Conservation (phyloP, 495 filamentous ascomycete genomes). For the Neurospora sublineolata region DNA sequence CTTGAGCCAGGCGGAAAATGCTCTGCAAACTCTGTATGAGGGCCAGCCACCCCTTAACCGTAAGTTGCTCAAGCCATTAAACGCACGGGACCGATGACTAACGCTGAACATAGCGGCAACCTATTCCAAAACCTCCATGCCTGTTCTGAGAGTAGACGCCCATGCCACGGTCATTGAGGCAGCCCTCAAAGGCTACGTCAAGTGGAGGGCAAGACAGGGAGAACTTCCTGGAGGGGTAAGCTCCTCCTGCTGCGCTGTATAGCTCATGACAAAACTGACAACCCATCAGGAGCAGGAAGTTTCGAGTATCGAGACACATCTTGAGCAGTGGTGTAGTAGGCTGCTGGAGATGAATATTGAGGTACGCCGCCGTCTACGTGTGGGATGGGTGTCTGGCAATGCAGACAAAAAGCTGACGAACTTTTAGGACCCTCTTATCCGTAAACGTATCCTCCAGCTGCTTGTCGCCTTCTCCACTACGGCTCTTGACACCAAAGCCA, state of each 20-base stretch:
- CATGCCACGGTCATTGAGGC: conserved; percentile 85
- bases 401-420: neutral
- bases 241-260: conserved; percentile 9
- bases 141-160: conserved; percentile 71
- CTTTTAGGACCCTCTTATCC: conserved; percentile 67
- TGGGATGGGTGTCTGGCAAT: neutral
- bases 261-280: conserved; percentile 4
- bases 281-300: conserved; percentile 45
- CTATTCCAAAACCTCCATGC: conserved; percentile 71
- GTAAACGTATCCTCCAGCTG: conserved; percentile 71
- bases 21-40: conserved; percentile 64
- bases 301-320: conserved; percentile 47
- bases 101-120: conserved; percentile 41
- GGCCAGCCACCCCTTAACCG: conserved; percentile 56
- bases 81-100: conserved; percentile 11
- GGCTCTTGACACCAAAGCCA: conserved; percentile 63
- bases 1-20: conserved; percentile 58
- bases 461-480: conserved; percentile 75
- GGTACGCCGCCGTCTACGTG: conserved; percentile 22
- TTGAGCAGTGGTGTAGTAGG: conserved; percentile 72
- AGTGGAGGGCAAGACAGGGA: conserved; percentile 52
- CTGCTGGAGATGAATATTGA: conserved; percentile 68
- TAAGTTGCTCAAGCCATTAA: conserved; percentile 26
- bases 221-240: conserved; percentile 44
- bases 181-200: conserved; percentile 78